Conservation (phyloP, 352 stramenopile genomes). For the Globisporangium alternatum region DNA sequence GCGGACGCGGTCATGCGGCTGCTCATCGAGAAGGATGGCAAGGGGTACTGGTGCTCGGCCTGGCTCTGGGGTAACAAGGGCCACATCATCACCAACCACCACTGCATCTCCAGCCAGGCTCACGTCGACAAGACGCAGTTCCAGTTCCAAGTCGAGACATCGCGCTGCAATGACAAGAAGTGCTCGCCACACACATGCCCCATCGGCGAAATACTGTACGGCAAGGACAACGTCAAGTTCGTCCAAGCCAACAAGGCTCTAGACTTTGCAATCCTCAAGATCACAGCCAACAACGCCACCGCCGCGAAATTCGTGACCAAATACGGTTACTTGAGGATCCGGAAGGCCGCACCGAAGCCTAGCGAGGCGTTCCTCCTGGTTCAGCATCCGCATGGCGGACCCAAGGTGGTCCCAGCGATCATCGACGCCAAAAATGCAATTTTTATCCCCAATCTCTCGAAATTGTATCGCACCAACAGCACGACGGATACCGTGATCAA, state of each 20-base stretch:
- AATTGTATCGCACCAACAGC: constrained; percentile 4
- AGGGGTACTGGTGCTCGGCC: constrained; percentile 6
- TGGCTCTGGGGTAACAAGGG: constrained; percentile 30
- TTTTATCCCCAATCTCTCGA: neutral
- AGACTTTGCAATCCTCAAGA: constrained; percentile 63
- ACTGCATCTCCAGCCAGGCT: constrained; percentile 30
- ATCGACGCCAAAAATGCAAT: neutral
- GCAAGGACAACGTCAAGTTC: constrained; percentile 33
- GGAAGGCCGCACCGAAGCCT: constrained; percentile 30
- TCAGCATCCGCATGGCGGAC: constrained; percentile 50
- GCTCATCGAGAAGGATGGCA: neutral
- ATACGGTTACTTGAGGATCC: constrained; percentile 61
- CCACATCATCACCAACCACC: constrained; percentile 38
- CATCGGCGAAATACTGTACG: constrained; percentile 18
- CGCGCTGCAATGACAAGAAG: constrained; percentile 22
- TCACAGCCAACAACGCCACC: constrained; percentile 21
- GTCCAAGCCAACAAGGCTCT: constrained; percentile 29
- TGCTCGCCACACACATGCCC: constrained; percentile 21
- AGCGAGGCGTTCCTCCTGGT: constrained; percentile 51
- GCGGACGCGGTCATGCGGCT: neutral
- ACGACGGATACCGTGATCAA: neutral
- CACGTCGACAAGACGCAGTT: constrained; percentile 52
- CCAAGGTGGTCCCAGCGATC: constrained; percentile 32
- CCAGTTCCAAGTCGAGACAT: constrained; percentile 51
- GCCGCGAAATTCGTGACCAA: constrained; percentile 26